Evolutionary conservation across 2,329 filamentous ascomycete genomes (phyloP), one percentile per base, ranked within the genome.

Genomic region (Pseudocercospora musae): DNA sequence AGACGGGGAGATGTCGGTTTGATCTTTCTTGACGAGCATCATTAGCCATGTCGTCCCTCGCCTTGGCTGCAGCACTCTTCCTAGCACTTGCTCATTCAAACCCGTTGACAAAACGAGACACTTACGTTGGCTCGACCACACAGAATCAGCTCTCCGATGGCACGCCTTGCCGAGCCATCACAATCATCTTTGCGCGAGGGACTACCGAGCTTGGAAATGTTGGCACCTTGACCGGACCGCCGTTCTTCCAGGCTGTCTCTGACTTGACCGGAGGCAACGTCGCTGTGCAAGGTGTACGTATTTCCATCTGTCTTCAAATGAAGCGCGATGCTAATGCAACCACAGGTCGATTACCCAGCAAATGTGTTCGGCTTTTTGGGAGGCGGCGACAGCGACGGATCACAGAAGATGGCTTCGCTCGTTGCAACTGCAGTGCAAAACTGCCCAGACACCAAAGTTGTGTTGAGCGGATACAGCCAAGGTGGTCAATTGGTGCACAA

Each of bases 121-220:
- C 29, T 25, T 54, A 33, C 29, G 21, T 54, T 4, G 52, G 52
- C 29, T 54, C 52, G 29, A 25, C 29, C 20, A 54, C 52, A 10
- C 52, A 54, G 29, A 65, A 67, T 58, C 59, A 67, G 21, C 57
- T 67, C n/a, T 21, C 52, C 20, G 59, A 65, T 52, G 62, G 62
- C 49, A 64, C 64, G 25, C 52, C 62, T n/a, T 66, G 64, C 60
- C 62, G 62, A 29, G 70, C 74, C 25, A 78, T 82, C 65, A 85
- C 82, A 6, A 73, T 85, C 58, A 79, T 86, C 66, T 85, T 82
- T 65, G 83, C 83, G 11, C 79, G 84, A 18, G 83, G 83, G 4
- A 85, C 82, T 8, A 79, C 78, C 8, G 82, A 85, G 71, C 21
- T 62, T 0, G 82, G 82, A 40, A 85, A 84, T 65, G 80, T 85